A percentile compares a stretch with the other conserved stretches of the same genome.
Evolutionary conservation across 257 asterid genomes (phyloP).

Genomic region (Nicotiana sylvestris): DNA sequence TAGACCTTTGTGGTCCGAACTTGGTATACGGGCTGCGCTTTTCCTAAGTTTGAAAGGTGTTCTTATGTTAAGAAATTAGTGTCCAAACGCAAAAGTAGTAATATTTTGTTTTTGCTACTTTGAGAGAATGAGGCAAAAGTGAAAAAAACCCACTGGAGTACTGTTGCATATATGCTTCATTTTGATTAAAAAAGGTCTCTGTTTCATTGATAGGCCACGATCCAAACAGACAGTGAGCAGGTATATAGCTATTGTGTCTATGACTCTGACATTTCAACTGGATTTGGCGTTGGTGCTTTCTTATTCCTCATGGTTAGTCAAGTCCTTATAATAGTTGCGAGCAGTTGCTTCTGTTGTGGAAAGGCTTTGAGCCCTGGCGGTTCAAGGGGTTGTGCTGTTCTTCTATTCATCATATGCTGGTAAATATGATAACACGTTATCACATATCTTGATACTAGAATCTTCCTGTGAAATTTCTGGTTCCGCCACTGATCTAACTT

Average conservation of each 20-base stretch:
- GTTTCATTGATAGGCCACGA: slow-evolving; percentile 41
- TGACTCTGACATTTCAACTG: slow-evolving; percentile 45
- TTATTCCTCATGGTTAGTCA: slow-evolving; percentile 35
- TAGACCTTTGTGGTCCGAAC: no score
- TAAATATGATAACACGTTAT: background rate
- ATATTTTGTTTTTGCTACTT: background rate
- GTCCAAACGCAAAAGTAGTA: background rate
- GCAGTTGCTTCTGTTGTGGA: slow-evolving; percentile 44
- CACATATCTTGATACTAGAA: no score
- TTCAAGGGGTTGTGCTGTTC: slow-evolving; percentile 38
- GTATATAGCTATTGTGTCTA: slow-evolving; percentile 40
- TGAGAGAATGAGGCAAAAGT: background rate
- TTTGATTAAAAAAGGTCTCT: background rate
- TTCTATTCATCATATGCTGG: slow-evolving; percentile 39
- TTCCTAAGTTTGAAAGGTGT: no score
- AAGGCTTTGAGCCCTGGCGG: slow-evolving; percentile 35
- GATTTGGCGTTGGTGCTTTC: slow-evolving; percentile 45
- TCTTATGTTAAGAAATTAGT: background rate
- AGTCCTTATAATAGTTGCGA: slow-evolving; percentile 26
- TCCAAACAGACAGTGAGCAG: slow-evolving; percentile 38
- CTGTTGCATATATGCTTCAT: no score
- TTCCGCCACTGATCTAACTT: no score
- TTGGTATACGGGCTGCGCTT: no score
- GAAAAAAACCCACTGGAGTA: background rate
- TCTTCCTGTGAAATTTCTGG: no score